Percentiles rank a stretch among this genome's conserved stretches.
phyloP scores from a whole-genome alignment of 2,329 filamentous ascomycete genomes.

The Cercospora zeina region DNA sequence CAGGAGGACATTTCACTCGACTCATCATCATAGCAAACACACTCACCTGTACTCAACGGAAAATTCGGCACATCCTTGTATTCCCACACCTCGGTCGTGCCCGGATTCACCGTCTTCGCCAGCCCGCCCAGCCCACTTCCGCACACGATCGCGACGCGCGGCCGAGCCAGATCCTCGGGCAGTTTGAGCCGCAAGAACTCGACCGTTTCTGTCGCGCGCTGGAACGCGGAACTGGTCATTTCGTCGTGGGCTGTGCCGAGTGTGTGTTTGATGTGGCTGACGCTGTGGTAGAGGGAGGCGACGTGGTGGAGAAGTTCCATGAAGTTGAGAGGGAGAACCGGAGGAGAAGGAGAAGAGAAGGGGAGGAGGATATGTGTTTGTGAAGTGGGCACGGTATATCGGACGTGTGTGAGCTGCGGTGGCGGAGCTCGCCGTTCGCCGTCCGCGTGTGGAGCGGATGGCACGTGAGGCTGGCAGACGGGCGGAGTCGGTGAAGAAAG shows the following conservation, averaged over 20 bases:
- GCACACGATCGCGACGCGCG: conserved; percentile 64
- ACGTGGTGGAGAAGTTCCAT: conserved; percentile 37
- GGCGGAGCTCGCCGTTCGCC: conserved; percentile 19
- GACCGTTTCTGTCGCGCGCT: conserved; percentile 53
- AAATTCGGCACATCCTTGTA: conserved; percentile 64
- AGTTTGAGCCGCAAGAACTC: conserved; percentile 53
- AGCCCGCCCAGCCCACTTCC: conserved; percentile 65
- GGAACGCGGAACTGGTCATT: conserved; percentile 41
- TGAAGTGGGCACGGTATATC: neutral
- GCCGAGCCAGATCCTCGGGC: conserved; percentile 53
- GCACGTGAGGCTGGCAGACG: no score
- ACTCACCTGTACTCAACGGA: conserved; percentile 59
- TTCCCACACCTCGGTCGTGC: conserved; percentile 54
- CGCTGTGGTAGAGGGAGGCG: conserved; percentile 38
- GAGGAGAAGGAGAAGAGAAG: neutral
- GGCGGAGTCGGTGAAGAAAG: no score
- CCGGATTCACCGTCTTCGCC: conserved; percentile 55
- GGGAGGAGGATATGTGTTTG: neutral
- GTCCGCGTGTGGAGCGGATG: neutral
- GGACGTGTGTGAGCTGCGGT: neutral
- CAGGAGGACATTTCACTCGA: neutral
- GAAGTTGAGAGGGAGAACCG: neutral
- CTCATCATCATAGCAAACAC: neutral
- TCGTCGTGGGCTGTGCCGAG: conserved; percentile 39
- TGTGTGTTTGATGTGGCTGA: conserved; percentile 37